Evolutionary conservation across 805 yeast species (phyloP).

Genomic region (Suhomyces kilbournensis): DNA sequence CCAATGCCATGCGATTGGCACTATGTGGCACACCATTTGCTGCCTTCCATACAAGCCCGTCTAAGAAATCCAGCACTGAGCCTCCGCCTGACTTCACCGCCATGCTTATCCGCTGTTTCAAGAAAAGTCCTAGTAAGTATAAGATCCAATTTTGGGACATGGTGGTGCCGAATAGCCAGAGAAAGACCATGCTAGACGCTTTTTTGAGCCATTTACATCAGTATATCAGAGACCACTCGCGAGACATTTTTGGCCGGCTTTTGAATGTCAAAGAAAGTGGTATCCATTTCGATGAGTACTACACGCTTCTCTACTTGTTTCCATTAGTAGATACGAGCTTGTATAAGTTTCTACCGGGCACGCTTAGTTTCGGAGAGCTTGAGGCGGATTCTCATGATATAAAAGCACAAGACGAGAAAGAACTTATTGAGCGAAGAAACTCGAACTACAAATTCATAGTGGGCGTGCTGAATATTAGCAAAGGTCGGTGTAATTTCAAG

Average conservation of each 20-base stretch:
- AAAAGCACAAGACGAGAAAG: not conserved
- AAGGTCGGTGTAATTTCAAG: not conserved
- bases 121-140: not conserved
- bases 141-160: conserved; percentile 1
- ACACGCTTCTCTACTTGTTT: conserved; percentile 27
- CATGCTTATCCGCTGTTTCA: conserved; percentile 5
- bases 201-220: conserved; percentile 13
- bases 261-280: conserved; percentile 13
- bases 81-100: conserved; percentile 13
- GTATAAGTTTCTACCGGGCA: conserved; percentile 24
- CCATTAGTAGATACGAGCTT: conserved; percentile 25
- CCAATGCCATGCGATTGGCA: conserved; percentile 32
- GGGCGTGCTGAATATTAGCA: not conserved
- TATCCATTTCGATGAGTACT: conserved; percentile 26
- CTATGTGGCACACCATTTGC: conserved; percentile 27
- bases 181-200: conserved; percentile 10
- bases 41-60: conserved; percentile 5
- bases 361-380: conserved; percentile 26
- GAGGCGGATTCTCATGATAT: not conserved
- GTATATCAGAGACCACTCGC: conserved; percentile 10
- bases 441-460: not conserved
- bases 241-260: conserved; percentile 22
- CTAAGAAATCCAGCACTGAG: conserved; percentile 5
- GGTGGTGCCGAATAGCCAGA: not conserved
- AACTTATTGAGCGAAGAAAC: not conserved